These are phyloP conservation scores for Pythium phragmiticola DNA, from an alignment of 352 stramenopile genomes.

Conservation along the genomic window DNA sequence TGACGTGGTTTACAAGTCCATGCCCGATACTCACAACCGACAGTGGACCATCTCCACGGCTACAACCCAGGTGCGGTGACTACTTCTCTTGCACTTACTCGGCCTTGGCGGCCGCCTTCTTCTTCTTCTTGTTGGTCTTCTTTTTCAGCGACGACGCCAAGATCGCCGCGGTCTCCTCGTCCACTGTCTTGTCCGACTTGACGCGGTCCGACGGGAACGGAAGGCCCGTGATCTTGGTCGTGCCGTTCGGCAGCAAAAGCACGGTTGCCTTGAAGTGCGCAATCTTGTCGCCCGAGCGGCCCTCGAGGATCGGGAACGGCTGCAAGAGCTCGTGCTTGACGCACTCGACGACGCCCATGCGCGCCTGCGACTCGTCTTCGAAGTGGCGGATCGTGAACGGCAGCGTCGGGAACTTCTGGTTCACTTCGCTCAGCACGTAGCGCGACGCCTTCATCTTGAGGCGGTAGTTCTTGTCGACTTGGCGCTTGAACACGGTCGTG, in stretches of 20 bases:
- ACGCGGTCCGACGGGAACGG: conserved; percentile 88
- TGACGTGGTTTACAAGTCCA: neutral
- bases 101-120: conserved; percentile 53
- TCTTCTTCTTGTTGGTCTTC: conserved; percentile 97
- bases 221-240: conserved; percentile 95
- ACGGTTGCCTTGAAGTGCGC: conserved; percentile 99
- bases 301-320: conserved; percentile 97
- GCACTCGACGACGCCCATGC: conserved; percentile 98
- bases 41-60: conserved; percentile 1
- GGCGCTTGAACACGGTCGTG: conserved; percentile 99
- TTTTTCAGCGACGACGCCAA: conserved; percentile 92
- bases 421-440: conserved; percentile 97
- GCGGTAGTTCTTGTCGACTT: conserved; percentile 97
- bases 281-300: conserved; percentile 93
- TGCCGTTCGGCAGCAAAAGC: conserved; percentile 95
- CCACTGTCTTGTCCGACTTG: conserved; percentile 90
- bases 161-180: conserved; percentile 91
- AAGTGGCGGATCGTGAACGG: conserved; percentile 98
- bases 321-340: conserved; percentile 97
- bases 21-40: neutral
- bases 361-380: conserved; percentile 94
- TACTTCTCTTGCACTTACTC: conserved; percentile 23
- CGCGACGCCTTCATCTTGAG: conserved; percentile 95
- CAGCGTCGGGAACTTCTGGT: conserved; percentile 97
- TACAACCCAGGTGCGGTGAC: neutral